A percentile compares a stretch with the other conserved stretches of the same genome.
Conservation (phyloP, 2,329 filamentous ascomycete species). For the Ophiosphaerella herpotricha region DNA sequence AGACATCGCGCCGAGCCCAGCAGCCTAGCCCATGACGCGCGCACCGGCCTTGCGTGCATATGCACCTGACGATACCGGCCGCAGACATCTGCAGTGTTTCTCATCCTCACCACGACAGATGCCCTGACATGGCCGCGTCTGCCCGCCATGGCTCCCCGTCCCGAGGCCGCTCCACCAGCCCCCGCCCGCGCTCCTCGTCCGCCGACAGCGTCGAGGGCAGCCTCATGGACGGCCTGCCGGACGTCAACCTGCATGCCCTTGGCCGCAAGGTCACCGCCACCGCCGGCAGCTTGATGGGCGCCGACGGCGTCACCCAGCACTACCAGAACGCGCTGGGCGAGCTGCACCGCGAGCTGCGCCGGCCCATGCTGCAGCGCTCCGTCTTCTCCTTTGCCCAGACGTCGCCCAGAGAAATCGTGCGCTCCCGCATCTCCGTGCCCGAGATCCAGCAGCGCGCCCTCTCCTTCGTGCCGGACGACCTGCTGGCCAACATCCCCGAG, state of each 20-base stretch:
- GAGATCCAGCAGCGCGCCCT: slow-evolving; percentile 96
- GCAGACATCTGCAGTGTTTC: too few species aligned
- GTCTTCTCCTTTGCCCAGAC: slow-evolving; percentile 91
- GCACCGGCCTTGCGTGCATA: too few species aligned
- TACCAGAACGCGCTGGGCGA: slow-evolving; percentile 88
- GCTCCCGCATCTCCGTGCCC: slow-evolving; percentile 83
- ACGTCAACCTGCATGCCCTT: slow-evolving; percentile 81
- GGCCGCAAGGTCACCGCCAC: slow-evolving; percentile 93
- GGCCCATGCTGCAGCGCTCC: slow-evolving; percentile 81
- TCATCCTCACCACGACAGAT: background rate
- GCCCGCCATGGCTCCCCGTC: slow-evolving; percentile 36
- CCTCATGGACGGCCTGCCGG: slow-evolving; percentile 38
- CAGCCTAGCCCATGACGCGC: too few species aligned
- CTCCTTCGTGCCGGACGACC: slow-evolving; percentile 84
- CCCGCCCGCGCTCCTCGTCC: slow-evolving; percentile 27
- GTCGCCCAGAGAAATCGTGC: slow-evolving; percentile 90
- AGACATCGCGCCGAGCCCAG: too few species aligned
- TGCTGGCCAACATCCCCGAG: slow-evolving; percentile 87
- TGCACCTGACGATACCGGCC: too few species aligned
- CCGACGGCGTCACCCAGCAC: slow-evolving; percentile 61
- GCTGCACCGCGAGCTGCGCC: slow-evolving; percentile 84
- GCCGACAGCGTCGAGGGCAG: slow-evolving; percentile 37
- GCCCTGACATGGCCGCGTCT: slow-evolving; percentile 35
- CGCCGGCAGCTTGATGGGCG: slow-evolving; percentile 81
- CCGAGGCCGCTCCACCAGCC: slow-evolving; percentile 38